These are phyloP conservation scores for Sambucus nigra DNA, from an alignment of 129 eudicot species.

Conservation along the genomic window DNA sequence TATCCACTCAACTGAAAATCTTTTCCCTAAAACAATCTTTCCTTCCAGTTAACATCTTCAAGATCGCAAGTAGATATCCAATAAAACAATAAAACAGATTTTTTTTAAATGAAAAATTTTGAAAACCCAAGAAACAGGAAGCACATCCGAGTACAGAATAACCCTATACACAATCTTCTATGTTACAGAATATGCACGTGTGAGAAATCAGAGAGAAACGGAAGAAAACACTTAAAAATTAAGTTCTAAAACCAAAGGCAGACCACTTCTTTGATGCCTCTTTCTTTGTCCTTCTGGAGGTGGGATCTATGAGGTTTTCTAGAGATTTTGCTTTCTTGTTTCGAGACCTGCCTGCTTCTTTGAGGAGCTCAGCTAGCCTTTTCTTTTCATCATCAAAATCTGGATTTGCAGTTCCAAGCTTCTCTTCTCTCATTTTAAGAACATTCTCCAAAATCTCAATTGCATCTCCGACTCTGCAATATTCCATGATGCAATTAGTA, in stretches of 20 bases:
- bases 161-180: constrained; percentile 60
- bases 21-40: background rate
- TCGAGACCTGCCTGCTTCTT: constrained; percentile 88
- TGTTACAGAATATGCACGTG: constrained; percentile 26
- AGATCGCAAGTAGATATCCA: constrained; percentile 13
- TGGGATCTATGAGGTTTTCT: constrained; percentile 94
- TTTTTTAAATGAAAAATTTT: background rate
- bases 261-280: constrained; percentile 91
- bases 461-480: constrained; percentile 83
- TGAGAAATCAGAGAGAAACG: constrained; percentile 19
- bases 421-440: constrained; percentile 89
- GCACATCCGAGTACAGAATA: constrained; percentile 17
- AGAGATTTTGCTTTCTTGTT: constrained; percentile 89
- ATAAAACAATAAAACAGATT: background rate
- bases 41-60: constrained; percentile 10
- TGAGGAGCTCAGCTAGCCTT: constrained; percentile 83
- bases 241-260: constrained; percentile 84
- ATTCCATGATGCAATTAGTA: background rate
- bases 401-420: constrained; percentile 94
- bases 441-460: constrained; percentile 92
- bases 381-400: constrained; percentile 94
- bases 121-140: constrained; percentile 8
- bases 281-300: constrained; percentile 73
- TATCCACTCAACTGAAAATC: background rate
- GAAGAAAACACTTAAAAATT: constrained; percentile 12